These are phyloP conservation scores for Mortierella sp. DNA, from an alignment of 371 early-diverging fungal genomes.

Conservation along the genomic window DNA sequence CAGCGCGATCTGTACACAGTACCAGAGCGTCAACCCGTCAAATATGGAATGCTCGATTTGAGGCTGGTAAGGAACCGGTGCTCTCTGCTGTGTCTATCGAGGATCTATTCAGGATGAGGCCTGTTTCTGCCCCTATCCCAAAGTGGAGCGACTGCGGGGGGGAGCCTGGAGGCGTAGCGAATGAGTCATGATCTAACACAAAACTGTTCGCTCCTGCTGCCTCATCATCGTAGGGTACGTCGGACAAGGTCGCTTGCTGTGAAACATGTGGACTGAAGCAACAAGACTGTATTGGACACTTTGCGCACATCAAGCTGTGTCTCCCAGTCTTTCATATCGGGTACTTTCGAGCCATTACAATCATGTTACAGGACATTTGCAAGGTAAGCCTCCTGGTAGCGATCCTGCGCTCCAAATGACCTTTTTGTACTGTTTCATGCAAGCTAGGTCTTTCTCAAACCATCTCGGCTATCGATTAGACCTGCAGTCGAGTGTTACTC, in stretches of 20 bases:
- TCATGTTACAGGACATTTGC: constrained; percentile 97
- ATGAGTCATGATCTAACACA: constrained; percentile 21
- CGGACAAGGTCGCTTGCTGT: constrained; percentile 88
- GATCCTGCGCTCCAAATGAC: no score
- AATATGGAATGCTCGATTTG: constrained; percentile 91
- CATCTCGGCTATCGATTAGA: constrained; percentile 53
- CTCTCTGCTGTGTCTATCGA: background rate
- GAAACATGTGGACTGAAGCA: constrained; percentile 93
- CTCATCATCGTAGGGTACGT: constrained; percentile 78
- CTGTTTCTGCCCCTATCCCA: background rate
- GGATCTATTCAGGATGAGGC: no score
- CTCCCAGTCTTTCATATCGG: constrained; percentile 99
- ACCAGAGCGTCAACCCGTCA: constrained; percentile 81
- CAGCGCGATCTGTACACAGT: constrained; percentile 93
- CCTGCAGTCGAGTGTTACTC: constrained; percentile 89
- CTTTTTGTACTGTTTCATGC: no score
- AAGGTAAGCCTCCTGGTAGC: constrained; percentile 81
- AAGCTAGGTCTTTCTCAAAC: background rate
- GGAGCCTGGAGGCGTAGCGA: constrained; percentile 6
- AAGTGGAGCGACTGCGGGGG: constrained; percentile 23
- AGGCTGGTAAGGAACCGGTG: constrained; percentile 71
- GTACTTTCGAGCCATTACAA: constrained; percentile 91
- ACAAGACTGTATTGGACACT: constrained; percentile 98
- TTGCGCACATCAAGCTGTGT: constrained; percentile 94
- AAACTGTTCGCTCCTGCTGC: background rate